Percentiles rank a stretch among this genome's conserved stretches.
Evolutionary conservation across 257 asterid species (phyloP).

Genomic region (Ilex asprella): DNA sequence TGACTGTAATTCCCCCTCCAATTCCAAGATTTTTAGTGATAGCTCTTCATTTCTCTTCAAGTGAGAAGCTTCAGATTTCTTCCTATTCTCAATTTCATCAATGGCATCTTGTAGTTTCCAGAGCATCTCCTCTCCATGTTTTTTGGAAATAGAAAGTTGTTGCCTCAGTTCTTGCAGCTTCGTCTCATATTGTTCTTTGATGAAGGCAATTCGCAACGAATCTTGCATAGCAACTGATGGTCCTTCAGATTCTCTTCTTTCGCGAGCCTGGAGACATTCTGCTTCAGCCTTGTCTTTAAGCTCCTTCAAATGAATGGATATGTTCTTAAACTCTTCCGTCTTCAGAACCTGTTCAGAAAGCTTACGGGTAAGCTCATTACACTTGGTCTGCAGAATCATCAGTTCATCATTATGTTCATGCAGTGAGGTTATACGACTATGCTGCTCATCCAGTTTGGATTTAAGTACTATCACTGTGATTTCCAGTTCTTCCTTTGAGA

Average conservation of each 20-base stretch:
- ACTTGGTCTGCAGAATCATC: conserved; percentile 33
- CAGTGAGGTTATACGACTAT: conserved; percentile 19
- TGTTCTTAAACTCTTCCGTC: conserved; percentile 71
- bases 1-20: conserved; percentile 61
- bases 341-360: conserved; percentile 65
- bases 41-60: conserved; percentile 72
- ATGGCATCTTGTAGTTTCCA: conserved; percentile 83
- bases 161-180: conserved; percentile 77
- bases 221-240: conserved; percentile 54
- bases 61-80: conserved; percentile 74
- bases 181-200: conserved; percentile 84
- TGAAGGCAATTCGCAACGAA: conserved; percentile 82
- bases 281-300: conserved; percentile 83
- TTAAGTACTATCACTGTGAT: conserved; percentile 39
- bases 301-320: conserved; percentile 73
- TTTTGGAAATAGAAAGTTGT: conserved; percentile 64
- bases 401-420: conserved; percentile 44
- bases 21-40: conserved; percentile 44
- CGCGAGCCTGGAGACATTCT: conserved; percentile 45
- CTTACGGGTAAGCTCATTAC: conserved; percentile 47
- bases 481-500: conserved; percentile 60
- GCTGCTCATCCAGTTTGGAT: conserved; percentile 53
- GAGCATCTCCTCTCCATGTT: conserved; percentile 95
- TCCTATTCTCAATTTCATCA: conserved; percentile 79
- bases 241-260: conserved; percentile 60